These are phyloP conservation scores for Parmelia sp. DNA, from an alignment of 495 filamentous ascomycete species.

Conservation along the genomic window DNA sequence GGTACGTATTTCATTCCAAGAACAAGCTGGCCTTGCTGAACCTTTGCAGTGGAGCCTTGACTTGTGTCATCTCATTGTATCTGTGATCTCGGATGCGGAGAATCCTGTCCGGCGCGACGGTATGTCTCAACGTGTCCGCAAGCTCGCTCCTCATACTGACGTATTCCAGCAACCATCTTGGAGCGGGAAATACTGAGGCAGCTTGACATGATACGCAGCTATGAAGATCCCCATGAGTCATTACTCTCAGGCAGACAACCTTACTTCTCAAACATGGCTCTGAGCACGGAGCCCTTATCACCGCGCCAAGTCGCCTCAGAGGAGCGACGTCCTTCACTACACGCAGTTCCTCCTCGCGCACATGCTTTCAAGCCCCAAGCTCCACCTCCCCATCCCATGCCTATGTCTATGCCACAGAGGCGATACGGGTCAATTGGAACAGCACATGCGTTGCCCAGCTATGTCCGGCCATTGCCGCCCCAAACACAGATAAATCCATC, in stretches of 20 bases:
- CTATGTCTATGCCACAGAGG: constrained; percentile 18
- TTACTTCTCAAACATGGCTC: constrained; percentile 64
- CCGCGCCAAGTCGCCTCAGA: constrained; percentile 85
- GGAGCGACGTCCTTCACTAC: constrained; percentile 56
- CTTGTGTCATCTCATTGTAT: constrained; percentile 63
- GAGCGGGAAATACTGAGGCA: constrained; percentile 83
- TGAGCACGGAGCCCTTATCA: constrained; percentile 78
- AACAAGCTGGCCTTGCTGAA: constrained; percentile 23
- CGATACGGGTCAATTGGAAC: constrained; percentile 62
- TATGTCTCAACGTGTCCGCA: constrained; percentile 29
- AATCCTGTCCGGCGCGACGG: constrained; percentile 52
- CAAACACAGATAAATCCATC: constrained; percentile 50
- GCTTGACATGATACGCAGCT: constrained; percentile 58
- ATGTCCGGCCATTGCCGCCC: constrained; percentile 57
- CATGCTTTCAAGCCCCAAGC: constrained; percentile 68
- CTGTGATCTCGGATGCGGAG: constrained; percentile 62
- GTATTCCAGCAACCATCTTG: constrained; percentile 61
- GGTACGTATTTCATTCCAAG: constrained; percentile 36
- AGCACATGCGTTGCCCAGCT: constrained; percentile 64
- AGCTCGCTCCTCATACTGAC: constrained; percentile 9
- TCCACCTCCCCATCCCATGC: constrained; percentile 49
- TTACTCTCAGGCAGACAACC: constrained; percentile 68
- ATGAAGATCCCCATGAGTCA: constrained; percentile 74
- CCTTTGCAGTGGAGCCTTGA: constrained; percentile 60
- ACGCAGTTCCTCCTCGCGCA: constrained; percentile 41